Evolutionary conservation across 179 eudicot genomes (phyloP), one percentile per base, ranked within the genome.

Genomic region (Corrigiola litoralis): DNA sequence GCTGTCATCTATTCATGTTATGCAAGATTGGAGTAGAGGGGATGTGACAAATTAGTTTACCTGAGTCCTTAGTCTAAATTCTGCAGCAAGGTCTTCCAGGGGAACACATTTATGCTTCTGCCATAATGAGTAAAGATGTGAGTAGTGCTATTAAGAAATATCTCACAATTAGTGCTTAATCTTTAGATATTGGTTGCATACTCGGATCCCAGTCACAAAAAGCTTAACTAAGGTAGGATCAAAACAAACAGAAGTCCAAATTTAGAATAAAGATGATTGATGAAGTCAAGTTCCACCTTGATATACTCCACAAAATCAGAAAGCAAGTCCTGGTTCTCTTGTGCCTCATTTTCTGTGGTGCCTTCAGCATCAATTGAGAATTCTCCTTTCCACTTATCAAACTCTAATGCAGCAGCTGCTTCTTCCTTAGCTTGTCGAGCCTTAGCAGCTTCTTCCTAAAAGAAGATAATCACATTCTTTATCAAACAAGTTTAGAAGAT

Each of bases 301-400:
- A 90, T 90, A 79, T 91, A 88, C 62, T 91, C 97, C 58, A 88
- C 96, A 72, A 92, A 89, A 65, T 89, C 86, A 47, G 79, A 80
- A 72, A 92, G 96, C 80, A 92, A 72, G 64, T 84, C 92, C 75
- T 89, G 92, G 70, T 56, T 87, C 74, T 89, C 96, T 78, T 87
- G 92, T 9, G 83, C 90, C 68, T 89, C 98, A 72, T 85, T 92
- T 75, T 85, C 96, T 3, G 95, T 89, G 52, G 92, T 87, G 34
- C 98, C 98, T 80, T 92, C 98, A 67, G 87, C 96, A 77, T 92
- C 96, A 78, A 92, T 73, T 61, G 98, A 92, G 81, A 92, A 77
- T 61, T 78, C 98, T 61, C 95, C 96, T 82, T 92, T 89, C 98
- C 96, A 89, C 52, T 92, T 85, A 42, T 92, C 92, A 75, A 92